A percentile compares a stretch with the other conserved stretches of the same genome.
Conservation (phyloP, 1,284 basidiomycete genomes). For the Golubevia pallescens region DNA sequence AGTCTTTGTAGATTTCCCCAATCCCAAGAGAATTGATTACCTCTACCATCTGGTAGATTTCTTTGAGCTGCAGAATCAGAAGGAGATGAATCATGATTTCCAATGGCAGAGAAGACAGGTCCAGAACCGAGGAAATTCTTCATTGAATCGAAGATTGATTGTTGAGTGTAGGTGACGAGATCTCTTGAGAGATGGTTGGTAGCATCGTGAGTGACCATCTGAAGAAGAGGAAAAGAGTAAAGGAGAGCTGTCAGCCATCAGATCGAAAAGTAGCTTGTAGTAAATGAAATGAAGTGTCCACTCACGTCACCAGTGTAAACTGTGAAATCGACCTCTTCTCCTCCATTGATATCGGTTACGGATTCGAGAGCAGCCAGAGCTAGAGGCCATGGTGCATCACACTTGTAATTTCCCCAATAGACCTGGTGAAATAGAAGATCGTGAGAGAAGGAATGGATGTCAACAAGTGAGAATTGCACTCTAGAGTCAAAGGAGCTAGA, state of each 20-base stretch:
- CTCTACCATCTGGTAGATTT: slow-evolving; percentile 38
- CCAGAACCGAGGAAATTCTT: slow-evolving; percentile 34
- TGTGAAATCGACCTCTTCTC: slow-evolving; percentile 44
- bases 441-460: slow-evolving; percentile 12
- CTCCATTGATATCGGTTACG: slow-evolving; percentile 42
- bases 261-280: background rate
- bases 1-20: slow-evolving; percentile 48
- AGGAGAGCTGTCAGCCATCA: background rate
- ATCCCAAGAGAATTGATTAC: slow-evolving; percentile 53
- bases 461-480: no score
- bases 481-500: no score
- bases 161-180: slow-evolving; percentile 55
- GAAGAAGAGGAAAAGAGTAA: background rate
- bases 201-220: slow-evolving; percentile 53
- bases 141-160: slow-evolving; percentile 49
- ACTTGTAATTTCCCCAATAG: slow-evolving; percentile 60
- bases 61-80: slow-evolving; percentile 40
- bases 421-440: slow-evolving; percentile 29
- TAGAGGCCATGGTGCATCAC: slow-evolving; percentile 57
- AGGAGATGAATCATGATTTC: slow-evolving; percentile 59
- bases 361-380: slow-evolving; percentile 38
- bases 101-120: slow-evolving; percentile 54
- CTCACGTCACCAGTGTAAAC: slow-evolving; percentile 49
- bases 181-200: slow-evolving; percentile 49
- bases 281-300: background rate